Evolutionary conservation across 192 early-diverging fungal species (phyloP).

Genomic region (Oehlia diaphana): DNA sequence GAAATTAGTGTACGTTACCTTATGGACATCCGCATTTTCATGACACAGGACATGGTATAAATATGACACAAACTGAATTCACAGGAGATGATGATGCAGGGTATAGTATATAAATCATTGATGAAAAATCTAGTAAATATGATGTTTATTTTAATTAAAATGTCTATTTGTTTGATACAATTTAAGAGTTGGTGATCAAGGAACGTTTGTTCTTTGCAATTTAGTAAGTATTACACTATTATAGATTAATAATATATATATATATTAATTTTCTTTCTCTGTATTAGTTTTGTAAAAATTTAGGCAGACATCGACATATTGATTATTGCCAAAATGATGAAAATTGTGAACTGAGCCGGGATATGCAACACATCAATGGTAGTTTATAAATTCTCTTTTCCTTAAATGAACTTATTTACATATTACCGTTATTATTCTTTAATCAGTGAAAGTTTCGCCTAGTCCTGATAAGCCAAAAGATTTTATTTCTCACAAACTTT

Average conservation of each 20-base stretch:
- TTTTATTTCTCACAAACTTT: constrained; percentile 28
- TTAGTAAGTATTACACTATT: neutral
- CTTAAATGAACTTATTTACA: neutral
- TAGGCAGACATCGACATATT: constrained; percentile 28
- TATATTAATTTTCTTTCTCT: too few relatives aligned
- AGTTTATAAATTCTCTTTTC: neutral
- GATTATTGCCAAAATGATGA: constrained; percentile 27
- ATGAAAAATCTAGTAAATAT: neutral
- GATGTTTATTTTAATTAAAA: neutral
- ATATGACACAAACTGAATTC: constrained; percentile 11
- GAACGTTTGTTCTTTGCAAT: constrained; percentile 21
- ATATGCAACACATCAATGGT: constrained; percentile 17
- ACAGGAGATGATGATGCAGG: constrained; percentile 13
- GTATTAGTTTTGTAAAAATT: constrained; percentile 7
- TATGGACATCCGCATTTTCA: neutral
- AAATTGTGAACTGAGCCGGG: constrained; percentile 1
- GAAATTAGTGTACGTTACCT: constrained; percentile 8
- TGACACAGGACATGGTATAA: constrained; percentile 3
- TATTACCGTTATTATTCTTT: too few relatives aligned
- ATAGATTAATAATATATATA: too few relatives aligned
- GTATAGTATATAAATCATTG: neutral
- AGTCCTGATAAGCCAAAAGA: constrained; percentile 12
- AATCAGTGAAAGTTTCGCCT: neutral
- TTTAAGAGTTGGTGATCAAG: constrained; percentile 8
- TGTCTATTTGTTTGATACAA: neutral